These are phyloP conservation scores for Dioszegia hungarica DNA, from an alignment of 768 basidiomycete species.

Conservation along the genomic window DNA sequence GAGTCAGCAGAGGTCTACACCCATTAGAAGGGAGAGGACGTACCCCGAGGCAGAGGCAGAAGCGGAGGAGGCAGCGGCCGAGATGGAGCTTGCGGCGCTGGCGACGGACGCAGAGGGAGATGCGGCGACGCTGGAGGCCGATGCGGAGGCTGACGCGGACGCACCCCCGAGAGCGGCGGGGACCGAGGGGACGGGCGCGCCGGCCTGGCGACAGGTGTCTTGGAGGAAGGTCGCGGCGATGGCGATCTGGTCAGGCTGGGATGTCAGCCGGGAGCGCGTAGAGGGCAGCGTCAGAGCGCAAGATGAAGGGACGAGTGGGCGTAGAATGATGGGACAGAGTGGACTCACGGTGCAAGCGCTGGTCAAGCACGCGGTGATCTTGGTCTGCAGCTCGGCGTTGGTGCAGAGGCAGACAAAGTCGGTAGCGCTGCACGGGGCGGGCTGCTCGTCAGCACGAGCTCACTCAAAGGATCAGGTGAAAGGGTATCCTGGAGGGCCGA, in stretches of 20 bases:
- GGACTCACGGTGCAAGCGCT: background rate
- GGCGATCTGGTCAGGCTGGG: background rate
- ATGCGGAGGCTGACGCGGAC: background rate
- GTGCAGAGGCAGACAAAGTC: slow-evolving; percentile 10
- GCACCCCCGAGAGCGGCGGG: background rate
- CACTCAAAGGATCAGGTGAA: background rate
- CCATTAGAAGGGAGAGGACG: background rate
- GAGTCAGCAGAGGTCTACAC: background rate
- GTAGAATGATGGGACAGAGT: background rate
- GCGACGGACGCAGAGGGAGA: background rate
- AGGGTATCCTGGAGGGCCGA: background rate
- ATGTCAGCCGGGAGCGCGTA: too few species aligned
- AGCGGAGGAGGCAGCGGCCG: background rate
- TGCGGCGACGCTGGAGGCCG: background rate
- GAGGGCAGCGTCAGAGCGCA: too few species aligned
- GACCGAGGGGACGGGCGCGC: background rate
- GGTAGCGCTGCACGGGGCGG: slow-evolving; percentile 2
- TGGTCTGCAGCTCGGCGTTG: slow-evolving; percentile 4
- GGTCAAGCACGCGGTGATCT: background rate
- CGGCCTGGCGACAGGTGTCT: background rate
- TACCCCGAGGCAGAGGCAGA: background rate
- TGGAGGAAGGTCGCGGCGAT: background rate
- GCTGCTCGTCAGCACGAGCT: background rate
- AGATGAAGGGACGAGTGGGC: background rate
- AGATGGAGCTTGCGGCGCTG: background rate